Conservation (phyloP, 306 rosid genomes). For the Lagenaria siceraria region DNA sequence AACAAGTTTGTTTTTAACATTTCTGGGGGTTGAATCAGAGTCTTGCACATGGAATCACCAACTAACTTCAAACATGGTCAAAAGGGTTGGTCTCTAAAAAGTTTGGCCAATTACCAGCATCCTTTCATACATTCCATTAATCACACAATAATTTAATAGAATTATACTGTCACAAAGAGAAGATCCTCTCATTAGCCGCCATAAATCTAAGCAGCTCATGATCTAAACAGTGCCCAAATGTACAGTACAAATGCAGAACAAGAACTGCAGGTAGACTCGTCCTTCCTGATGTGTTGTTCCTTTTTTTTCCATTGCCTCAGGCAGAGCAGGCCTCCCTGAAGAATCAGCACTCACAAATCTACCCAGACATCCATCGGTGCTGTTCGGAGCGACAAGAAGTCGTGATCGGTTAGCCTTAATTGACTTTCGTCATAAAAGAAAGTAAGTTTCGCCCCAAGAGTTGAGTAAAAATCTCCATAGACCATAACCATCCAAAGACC, state of each 20-base stretch:
- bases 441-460: neutral
- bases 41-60: neutral
- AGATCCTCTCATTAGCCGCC: neutral
- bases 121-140: neutral
- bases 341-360: neutral
- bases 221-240: neutral
- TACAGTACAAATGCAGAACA: neutral
- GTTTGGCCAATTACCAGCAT: neutral
- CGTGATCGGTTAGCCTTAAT: neutral
- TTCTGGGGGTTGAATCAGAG: neutral
- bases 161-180: neutral
- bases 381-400: neutral
- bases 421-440: neutral
- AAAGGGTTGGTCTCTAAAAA: neutral
- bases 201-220: neutral
- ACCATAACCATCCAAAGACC: conserved; percentile 94
- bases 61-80: neutral
- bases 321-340: neutral
- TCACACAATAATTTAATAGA: neutral
- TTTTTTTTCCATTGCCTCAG: neutral
- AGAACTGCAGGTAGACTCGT: neutral
- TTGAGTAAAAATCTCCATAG: conserved; percentile 89
- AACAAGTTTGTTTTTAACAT: neutral
- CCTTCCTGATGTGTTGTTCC: neutral
- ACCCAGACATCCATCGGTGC: neutral